Conservation (phyloP, 2,329 filamentous ascomycete genomes). For the Grosmannia clavigera region DNA sequence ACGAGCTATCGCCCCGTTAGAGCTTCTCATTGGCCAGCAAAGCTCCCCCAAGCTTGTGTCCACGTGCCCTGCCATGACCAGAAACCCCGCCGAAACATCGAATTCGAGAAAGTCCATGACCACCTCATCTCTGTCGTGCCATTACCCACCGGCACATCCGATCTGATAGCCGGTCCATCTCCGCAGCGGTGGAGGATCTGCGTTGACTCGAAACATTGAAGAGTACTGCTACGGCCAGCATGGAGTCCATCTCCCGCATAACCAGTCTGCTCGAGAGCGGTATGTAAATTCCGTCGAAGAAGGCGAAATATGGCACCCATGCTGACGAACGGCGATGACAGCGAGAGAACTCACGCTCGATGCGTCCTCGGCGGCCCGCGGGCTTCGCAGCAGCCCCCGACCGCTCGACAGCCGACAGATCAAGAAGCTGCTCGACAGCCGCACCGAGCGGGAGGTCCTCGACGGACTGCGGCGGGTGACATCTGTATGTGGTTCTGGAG, state of each 20-base stretch:
- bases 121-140: not conserved
- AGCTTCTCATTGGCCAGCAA: not conserved
- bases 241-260: slow-evolving; percentile 95
- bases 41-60: not conserved
- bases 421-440: slow-evolving; percentile 88
- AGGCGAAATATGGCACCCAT: not conserved
- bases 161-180: not conserved
- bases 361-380: slow-evolving; percentile 79
- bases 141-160: not conserved
- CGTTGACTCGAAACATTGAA: not conserved
- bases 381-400: slow-evolving; percentile 42
- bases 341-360: slow-evolving; percentile 95
- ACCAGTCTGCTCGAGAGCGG: slow-evolving; percentile 90
- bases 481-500: slow-evolving; percentile 46
- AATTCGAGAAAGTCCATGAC: not conserved
- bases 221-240: slow-evolving; percentile 24
- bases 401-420: slow-evolving; percentile 70
- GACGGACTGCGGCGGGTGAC: slow-evolving; percentile 85
- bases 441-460: slow-evolving; percentile 82
- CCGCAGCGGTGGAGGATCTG: not conserved
- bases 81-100: not conserved
- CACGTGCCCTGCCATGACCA: not conserved
- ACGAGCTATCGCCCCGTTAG: not conserved
- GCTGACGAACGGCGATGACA: slow-evolving; percentile 22
- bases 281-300: slow-evolving; percentile 29